These are phyloP conservation scores for Penicillium steckii DNA, from an alignment of 495 filamentous ascomycete species.

Conservation along the genomic window DNA sequence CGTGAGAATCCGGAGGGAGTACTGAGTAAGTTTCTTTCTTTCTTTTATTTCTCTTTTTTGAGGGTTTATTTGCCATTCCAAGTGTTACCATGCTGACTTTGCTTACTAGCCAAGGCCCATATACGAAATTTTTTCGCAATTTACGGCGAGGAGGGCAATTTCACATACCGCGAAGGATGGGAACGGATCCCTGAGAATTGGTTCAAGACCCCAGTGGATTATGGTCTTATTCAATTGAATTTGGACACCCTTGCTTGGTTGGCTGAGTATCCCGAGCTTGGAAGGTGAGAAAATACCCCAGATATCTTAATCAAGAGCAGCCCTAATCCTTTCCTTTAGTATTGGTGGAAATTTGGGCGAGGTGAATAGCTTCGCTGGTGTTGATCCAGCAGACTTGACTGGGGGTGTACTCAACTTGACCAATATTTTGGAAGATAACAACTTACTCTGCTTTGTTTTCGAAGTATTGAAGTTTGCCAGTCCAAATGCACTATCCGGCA, in stretches of 20 bases:
- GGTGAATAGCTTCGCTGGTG: conserved; percentile 54
- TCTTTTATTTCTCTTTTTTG: too few species aligned
- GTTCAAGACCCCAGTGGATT: conserved; percentile 51
- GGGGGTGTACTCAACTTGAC: conserved; percentile 45
- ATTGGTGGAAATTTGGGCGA: conserved; percentile 58
- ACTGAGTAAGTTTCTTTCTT: conserved; percentile 26
- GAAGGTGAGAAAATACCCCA: conserved; percentile 21
- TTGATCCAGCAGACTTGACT: conserved; percentile 48
- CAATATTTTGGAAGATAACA: conserved; percentile 45
- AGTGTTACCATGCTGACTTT: conserved; percentile 8
- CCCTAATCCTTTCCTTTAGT: conserved; percentile 1
- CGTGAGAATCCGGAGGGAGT: conserved; percentile 43
- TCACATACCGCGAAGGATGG: conserved; percentile 45
- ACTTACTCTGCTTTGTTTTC: conserved; percentile 48
- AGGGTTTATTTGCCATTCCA: not conserved
- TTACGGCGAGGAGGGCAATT: conserved; percentile 34
- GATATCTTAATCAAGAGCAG: not conserved
- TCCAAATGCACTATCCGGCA: conserved; percentile 36
- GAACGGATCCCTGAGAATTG: conserved; percentile 60
- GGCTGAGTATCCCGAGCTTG: conserved; percentile 36
- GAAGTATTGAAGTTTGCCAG: conserved; percentile 40
- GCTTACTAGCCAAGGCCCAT: conserved; percentile 30
- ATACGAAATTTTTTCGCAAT: conserved; percentile 50
- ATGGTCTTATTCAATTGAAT: conserved; percentile 35
- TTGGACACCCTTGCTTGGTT: conserved; percentile 42